These are phyloP conservation scores for Dioscorea zingiberensis DNA, from an alignment of 106 monocot species.

Conservation along the genomic window DNA sequence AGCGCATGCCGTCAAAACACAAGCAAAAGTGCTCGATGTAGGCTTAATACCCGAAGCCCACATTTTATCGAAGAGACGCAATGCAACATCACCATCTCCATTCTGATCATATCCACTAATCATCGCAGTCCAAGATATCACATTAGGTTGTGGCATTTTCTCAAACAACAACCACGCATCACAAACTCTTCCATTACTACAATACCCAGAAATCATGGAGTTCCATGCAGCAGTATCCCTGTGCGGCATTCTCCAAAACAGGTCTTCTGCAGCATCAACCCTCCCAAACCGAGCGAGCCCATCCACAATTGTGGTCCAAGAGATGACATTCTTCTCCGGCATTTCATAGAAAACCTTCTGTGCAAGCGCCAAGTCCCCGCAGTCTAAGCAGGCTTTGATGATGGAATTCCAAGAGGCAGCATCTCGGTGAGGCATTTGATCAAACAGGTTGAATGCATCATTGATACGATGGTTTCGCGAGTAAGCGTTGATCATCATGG, in stretches of 20 bases:
- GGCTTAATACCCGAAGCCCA: conserved; percentile 42
- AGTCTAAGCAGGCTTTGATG: conserved; percentile 51
- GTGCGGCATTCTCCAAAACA: conserved; percentile 54
- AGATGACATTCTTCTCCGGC: conserved; percentile 67
- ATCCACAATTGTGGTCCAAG: conserved; percentile 68
- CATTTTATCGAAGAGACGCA: conserved; percentile 39
- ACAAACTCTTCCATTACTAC: conserved; percentile 26
- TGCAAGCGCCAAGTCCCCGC: conserved; percentile 36
- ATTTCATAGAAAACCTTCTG: conserved; percentile 51
- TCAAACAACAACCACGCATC: conserved; percentile 48
- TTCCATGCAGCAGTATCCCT: conserved; percentile 77
- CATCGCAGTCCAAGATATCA: conserved; percentile 83
- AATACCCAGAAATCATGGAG: conserved; percentile 78
- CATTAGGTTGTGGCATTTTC: conserved; percentile 42
- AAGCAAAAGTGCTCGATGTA: conserved; percentile 75
- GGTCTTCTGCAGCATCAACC: conserved; percentile 37
- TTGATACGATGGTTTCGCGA: conserved; percentile 24
- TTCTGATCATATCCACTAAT: conserved; percentile 57
- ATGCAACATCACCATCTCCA: conserved; percentile 31
- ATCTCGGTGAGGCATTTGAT: conserved; percentile 54
- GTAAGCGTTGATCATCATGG: conserved; percentile 68
- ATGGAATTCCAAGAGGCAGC: conserved; percentile 60
- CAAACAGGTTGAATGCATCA: conserved; percentile 59
- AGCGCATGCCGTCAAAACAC: conserved; percentile 50
- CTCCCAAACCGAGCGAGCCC: conserved; percentile 46